phyloP scores from a whole-genome alignment of 129 eudicot genomes.

The Centella asiatica region DNA sequence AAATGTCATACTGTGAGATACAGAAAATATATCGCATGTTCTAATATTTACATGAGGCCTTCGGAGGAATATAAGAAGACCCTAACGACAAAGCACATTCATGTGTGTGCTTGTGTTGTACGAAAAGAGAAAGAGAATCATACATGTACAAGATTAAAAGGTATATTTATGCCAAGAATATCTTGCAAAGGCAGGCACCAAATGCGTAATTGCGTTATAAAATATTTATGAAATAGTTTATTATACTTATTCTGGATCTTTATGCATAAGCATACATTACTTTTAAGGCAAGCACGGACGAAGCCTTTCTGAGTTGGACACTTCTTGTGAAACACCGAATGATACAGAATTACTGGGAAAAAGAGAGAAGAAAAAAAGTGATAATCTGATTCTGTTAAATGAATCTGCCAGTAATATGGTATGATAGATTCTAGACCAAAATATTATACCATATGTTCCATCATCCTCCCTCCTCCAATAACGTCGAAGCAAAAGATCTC shows the following conservation, averaged over 20 bases:
- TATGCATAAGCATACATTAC: slow-evolving; percentile 34
- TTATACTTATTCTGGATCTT: not conserved
- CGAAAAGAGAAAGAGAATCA: too few species aligned
- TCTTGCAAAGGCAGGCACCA: not conserved
- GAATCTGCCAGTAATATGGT: not conserved
- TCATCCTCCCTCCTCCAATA: slow-evolving; percentile 74
- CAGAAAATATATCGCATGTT: too few species aligned
- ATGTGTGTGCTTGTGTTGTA: too few species aligned
- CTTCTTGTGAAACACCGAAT: slow-evolving; percentile 45
- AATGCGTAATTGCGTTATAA: not conserved
- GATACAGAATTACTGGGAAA: slow-evolving; percentile 62
- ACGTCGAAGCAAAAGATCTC: slow-evolving; percentile 64
- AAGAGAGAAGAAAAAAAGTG: not conserved
- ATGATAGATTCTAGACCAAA: not conserved
- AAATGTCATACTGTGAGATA: not conserved
- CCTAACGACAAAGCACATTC: too few species aligned
- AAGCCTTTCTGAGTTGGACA: slow-evolving; percentile 55
- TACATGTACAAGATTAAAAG: too few species aligned
- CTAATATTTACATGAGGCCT: too few species aligned
- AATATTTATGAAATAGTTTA: not conserved
- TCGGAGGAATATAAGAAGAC: too few species aligned
- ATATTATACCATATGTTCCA: slow-evolving; percentile 56
- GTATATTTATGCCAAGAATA: not conserved
- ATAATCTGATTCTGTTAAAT: not conserved
- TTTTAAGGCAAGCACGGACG: slow-evolving; percentile 59